A percentile compares a stretch with the other conserved stretches of the same genome.
Evolutionary conservation across 768 basidiomycete genomes (phyloP).

Genomic region (Myochromella boudieri): DNA sequence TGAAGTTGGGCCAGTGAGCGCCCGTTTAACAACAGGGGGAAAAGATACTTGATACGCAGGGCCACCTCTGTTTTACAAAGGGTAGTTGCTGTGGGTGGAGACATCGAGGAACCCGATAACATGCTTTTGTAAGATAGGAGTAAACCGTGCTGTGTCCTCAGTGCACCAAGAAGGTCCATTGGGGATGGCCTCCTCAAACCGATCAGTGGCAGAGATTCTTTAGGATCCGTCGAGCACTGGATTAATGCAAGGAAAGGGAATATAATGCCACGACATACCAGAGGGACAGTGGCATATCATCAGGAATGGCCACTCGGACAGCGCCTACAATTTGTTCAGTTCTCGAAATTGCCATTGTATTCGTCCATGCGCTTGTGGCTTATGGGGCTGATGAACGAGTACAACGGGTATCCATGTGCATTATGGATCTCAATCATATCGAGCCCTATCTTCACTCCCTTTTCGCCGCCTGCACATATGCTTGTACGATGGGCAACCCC

Average conservation of each 20-base stretch:
- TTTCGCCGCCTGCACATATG: slow-evolving; percentile 52
- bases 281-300: slow-evolving; percentile 70
- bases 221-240: no score
- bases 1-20: slow-evolving; percentile 34
- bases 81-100: slow-evolving; percentile 60
- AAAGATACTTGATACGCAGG: slow-evolving; percentile 57
- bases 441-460: slow-evolving; percentile 57
- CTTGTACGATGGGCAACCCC: slow-evolving; percentile 56
- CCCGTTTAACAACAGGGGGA: slow-evolving; percentile 49
- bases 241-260: slow-evolving; percentile 7
- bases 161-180: slow-evolving; percentile 65
- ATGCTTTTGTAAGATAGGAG: slow-evolving; percentile 54
- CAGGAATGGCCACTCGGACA: slow-evolving; percentile 57
- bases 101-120: slow-evolving; percentile 80
- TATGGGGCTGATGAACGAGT: slow-evolving; percentile 58
- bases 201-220: slow-evolving; percentile 76
- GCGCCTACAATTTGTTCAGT: slow-evolving; percentile 65
- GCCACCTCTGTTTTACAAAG: slow-evolving; percentile 44
- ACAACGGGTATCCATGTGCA: slow-evolving; percentile 63
- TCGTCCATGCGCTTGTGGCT: slow-evolving; percentile 65
- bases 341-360: slow-evolving; percentile 74
- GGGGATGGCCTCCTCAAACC: slow-evolving; percentile 59
- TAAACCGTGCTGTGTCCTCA: slow-evolving; percentile 66
- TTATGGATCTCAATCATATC: slow-evolving; percentile 63
- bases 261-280: slow-evolving; percentile 38